Base-by-base conservation (phyloP, 2,329 filamentous ascomycete species). In the Arthrobotrys pseudoclavata region DNA sequence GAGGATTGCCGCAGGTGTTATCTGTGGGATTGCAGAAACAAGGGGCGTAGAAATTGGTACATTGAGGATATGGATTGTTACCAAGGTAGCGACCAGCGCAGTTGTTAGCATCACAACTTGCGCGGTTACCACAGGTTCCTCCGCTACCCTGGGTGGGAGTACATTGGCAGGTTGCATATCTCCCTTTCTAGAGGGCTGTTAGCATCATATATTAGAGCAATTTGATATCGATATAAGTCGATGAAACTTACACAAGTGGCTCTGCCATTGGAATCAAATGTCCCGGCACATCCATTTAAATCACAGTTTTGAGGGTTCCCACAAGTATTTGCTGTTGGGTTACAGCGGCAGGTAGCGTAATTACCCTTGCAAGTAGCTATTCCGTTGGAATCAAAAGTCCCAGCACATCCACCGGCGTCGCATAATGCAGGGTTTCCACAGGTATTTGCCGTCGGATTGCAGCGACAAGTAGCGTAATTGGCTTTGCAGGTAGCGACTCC, bases 161-260 rank as follows among this genome's bases (percentile, higher is more conserved):
- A 47, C 64, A 74, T 1, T 18, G 37, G 42, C 69, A 74, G 15
- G 61, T 67, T 4, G 69, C 69, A 26, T 67, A 74, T 61, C 40
- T 61, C n/a, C 48, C 40, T 57, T 72, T 72, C 55, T 60, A 42
- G 3, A 26, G 15, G n/a, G 13, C 20, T 22, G 24, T 57, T 55
- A 55, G 52, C n/a, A 6, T 13, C 5, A n/a, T 52, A 52, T 29
- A 22, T 45, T 47, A 47, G n/a, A 53, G n/a, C 10, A 55, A 18
- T 4, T 55, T 29, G n/a, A n/a, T n/a, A n/a, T n/a, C n/a, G 47
- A 50, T 13, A 15, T 31, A 18, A 22, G 1, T 12, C 22, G 22
- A 31, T 31, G 6, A 2, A 15, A 60, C 55, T 60, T 60, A 60
- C 55, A 12, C 66, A 69, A 13, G 66, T 69, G 5, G 66, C 66